Evolutionary conservation across 768 basidiomycete species (phyloP), one percentile per base, ranked within the genome.

Genomic region (Collybiopsis confluens): DNA sequence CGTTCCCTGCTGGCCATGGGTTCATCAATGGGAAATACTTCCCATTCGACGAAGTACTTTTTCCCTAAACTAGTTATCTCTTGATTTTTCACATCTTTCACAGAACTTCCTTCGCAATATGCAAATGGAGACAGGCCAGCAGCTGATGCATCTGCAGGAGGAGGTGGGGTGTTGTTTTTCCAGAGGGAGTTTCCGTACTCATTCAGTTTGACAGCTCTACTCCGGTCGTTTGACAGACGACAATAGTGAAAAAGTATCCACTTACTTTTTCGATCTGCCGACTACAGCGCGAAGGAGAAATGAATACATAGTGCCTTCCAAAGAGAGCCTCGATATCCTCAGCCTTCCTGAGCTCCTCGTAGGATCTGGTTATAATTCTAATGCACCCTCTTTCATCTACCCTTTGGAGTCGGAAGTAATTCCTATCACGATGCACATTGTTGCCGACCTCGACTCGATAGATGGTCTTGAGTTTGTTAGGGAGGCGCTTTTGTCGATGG

Each of bases 1-100:
- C 65, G 9, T 64, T 72, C 1, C 61, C 72, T 0, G 66, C 66
- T 2, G 94, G 92, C 0, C 84, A 90, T 58, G 83, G 77, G 3
- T 96, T 98, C 67, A 74, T 96, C 63, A 96, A 98, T 61, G 95
- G 95, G n/a, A 92, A 86, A 62, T 79, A 88, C 65, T 75, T 83
- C 48, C 67, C 78, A 11, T 65, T 92, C 45, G 77, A 80, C 58
- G 87, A 88, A 50, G 92, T 90, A 60, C 59, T 84, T 71, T 20
- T 15, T 36, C 28, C 30, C n/a, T n/a, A n/a, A n/a, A n/a, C n/a
- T n/a, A 15, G 10, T 23, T 40, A 13, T 35, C 48, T 38, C 48
- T 16, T 24, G 9, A 36, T 11, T 8, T 3, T 28, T 62, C 27
- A 58, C 37, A 13, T 18, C 16, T 7, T 40, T 28, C 24, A 48